Percentiles rank a stretch among this genome's conserved stretches.
Conservation (phyloP, 179 eudicot genomes). For the Drosera spatulata region DNA sequence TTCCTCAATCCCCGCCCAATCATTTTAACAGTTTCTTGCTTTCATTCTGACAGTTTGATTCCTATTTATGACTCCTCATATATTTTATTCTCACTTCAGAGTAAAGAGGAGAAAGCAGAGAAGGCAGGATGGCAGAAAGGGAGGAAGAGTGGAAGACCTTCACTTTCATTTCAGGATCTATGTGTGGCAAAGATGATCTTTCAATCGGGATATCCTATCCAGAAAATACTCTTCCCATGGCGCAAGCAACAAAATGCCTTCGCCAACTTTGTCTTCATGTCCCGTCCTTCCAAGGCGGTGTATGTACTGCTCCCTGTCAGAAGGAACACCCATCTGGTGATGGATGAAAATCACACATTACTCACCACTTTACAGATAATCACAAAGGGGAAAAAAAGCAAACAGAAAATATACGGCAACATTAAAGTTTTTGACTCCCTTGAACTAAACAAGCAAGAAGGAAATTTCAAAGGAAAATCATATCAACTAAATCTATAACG, state of each 20-base stretch:
- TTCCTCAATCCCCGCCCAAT: too few relatives aligned
- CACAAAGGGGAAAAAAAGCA: too few relatives aligned
- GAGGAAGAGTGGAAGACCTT: conserved; percentile 37
- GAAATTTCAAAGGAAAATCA: too few relatives aligned
- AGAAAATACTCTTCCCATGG: conserved; percentile 89
- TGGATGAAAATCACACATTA: not conserved
- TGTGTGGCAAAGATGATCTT: conserved; percentile 35
- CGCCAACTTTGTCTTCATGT: conserved; percentile 83
- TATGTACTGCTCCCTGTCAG: conserved; percentile 72
- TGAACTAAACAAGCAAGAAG: too few relatives aligned
- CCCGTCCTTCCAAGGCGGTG: conserved; percentile 96
- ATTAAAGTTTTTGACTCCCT: too few relatives aligned
- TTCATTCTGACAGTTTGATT: too few relatives aligned
- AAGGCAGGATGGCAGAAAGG: too few relatives aligned
- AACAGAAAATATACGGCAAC: too few relatives aligned
- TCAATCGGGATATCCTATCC: conserved; percentile 61
- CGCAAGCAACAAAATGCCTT: conserved; percentile 77
- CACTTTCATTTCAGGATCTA: conserved; percentile 30
- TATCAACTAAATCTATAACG: too few relatives aligned
- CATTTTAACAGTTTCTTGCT: too few relatives aligned
- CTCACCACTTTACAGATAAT: not conserved
- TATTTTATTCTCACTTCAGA: not conserved
- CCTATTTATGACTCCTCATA: too few relatives aligned
- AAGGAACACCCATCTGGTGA: conserved; percentile 70
- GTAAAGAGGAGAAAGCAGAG: too few relatives aligned